Evolutionary conservation across 225 moss, liverwort and hornwort genomes (phyloP), one percentile per base, ranked within the genome.

Genomic region (Pleurozium schreberi): DNA sequence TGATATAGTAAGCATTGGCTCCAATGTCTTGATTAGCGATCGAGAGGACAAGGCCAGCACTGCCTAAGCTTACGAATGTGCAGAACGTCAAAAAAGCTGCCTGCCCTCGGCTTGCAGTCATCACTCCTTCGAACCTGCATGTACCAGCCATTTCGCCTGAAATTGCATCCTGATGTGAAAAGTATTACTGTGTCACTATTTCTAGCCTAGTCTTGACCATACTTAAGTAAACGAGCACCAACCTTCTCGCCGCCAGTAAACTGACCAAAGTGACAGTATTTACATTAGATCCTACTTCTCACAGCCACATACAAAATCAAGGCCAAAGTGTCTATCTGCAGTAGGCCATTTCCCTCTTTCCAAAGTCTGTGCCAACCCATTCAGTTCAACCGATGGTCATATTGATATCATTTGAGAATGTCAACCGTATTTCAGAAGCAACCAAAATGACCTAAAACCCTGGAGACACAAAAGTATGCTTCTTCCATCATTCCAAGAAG

Each of bases 31-130:
- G 99, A 62, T 92, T 93, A 66, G 96, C 96, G 78, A 99, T 99
- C 57, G 96, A 95, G 87, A 99, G 97, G 82, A 99, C 96, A 81
- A 99, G 95, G 21, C 95, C 99, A 81, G 96, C 96, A 88, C 97
- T 95, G 61, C 92, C 99, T 88, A 99, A 93, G 91, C 96, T 99
- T 36, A 99, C 92, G 63, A 96, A 96, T 49, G 96, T 96, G 89
- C 97, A 99, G 92, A 99, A 99, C 74, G 96, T 96, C 90, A 99
- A 86, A 91, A 97, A 97, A 40, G 97, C 97, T 84, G 97, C 99
- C 88, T 99, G 97, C 67, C 97, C 99, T 91, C 99, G 95, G 91
- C 97, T 97, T 86, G 97, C 98, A 70, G 93, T 94, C 99, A 99
- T 99, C 52, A 89, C 88, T 86, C 97, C 99, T 95, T 97, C 99